These are phyloP conservation scores for Amanita phalloides DNA, from an alignment of 768 basidiomycete genomes.

Conservation along the genomic window DNA sequence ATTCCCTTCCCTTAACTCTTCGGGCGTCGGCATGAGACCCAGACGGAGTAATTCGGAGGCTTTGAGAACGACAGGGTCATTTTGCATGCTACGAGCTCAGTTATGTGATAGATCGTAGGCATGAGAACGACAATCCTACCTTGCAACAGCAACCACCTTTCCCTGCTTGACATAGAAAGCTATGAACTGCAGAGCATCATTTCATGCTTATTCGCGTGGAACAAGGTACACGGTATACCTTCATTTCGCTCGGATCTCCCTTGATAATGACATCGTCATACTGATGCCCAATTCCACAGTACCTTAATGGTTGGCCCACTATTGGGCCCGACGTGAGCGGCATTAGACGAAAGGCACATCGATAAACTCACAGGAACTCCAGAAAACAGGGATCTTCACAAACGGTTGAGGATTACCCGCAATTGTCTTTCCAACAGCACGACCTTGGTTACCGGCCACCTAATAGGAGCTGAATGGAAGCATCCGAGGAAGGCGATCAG, in stretches of 20 bases:
- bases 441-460: slow-evolving; percentile 82
- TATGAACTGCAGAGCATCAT: slow-evolving; percentile 41
- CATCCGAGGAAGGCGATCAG: not conserved
- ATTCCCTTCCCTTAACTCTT: slow-evolving; percentile 68
- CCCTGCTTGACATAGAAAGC: slow-evolving; percentile 66
- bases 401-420: slow-evolving; percentile 56
- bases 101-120: not conserved
- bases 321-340: slow-evolving; percentile 1
- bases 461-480: slow-evolving; percentile 13
- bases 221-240: slow-evolving; percentile 30
- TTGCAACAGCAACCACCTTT: slow-evolving; percentile 58
- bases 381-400: slow-evolving; percentile 76
- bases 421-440: slow-evolving; percentile 74
- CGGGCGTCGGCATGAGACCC: slow-evolving; percentile 68
- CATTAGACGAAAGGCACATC: not conserved
- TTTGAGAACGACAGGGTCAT: slow-evolving; percentile 71
- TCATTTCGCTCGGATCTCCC: slow-evolving; percentile 66
- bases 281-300: slow-evolving; percentile 61
- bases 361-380: slow-evolving; percentile 68
- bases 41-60: slow-evolving; percentile 70
- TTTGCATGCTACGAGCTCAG: slow-evolving; percentile 49
- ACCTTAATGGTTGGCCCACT: slow-evolving; percentile 84
- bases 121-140: slow-evolving; percentile 19
- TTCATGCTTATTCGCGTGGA: not conserved
- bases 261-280: slow-evolving; percentile 74